phyloP scores from a whole-genome alignment of 2,329 filamentous ascomycete species.

The Aspergillus fischeri region DNA sequence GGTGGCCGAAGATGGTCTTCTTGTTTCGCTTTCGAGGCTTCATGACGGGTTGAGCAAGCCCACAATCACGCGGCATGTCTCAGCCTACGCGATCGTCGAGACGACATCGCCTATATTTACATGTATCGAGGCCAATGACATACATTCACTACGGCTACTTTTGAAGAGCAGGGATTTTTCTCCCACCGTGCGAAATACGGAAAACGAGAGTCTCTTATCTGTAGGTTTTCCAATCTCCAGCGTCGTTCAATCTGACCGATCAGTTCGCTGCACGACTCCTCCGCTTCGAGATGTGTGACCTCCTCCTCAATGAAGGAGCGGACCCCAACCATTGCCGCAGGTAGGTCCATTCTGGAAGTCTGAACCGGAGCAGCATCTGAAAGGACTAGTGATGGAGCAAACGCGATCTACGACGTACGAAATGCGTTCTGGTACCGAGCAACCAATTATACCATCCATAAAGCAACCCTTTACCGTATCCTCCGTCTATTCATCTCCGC shows the following conservation, averaged over 20 bases:
- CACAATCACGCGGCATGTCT: neutral
- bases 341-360: neutral
- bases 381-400: neutral
- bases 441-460: neutral
- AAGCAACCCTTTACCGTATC: neutral
- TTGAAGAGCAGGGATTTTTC: neutral
- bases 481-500: neutral
- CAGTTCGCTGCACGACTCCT: neutral
- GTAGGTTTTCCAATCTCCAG: neutral
- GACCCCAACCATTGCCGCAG: neutral
- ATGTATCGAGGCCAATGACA: neutral
- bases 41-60: neutral
- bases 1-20: neutral
- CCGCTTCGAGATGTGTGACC: neutral
- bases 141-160: neutral
- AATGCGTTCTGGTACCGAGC: neutral
- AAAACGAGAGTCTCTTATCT: neutral
- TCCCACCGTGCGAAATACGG: neutral
- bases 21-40: neutral
- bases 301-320: neutral
- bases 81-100: neutral
- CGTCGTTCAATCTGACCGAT: neutral
- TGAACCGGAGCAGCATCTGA: neutral
- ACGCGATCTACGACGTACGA: neutral
- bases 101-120: neutral